A percentile compares a stretch with the other conserved stretches of the same genome.
phyloP scores from a whole-genome alignment of 139 green algal species.

The Micromonas commoda region DNA sequence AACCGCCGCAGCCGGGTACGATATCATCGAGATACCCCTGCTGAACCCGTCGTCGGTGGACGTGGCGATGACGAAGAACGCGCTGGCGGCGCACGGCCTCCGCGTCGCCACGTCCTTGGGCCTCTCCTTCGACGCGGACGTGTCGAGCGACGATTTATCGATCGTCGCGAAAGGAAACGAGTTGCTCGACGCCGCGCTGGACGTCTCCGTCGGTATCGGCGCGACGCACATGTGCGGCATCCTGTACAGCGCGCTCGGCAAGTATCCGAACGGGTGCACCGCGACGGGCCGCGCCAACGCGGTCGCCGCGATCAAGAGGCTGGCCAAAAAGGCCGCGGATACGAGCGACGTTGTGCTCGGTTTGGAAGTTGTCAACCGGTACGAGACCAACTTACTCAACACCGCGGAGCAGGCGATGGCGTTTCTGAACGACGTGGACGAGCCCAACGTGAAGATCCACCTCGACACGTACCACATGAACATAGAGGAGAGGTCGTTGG shows the following conservation, averaged over 20 bases:
- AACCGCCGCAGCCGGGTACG: slow-evolving; percentile 20
- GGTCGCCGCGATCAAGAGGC: slow-evolving; percentile 6
- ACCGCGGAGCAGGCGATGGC: slow-evolving; percentile 4
- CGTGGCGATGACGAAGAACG: slow-evolving; percentile 3
- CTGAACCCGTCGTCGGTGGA: slow-evolving; percentile 26
- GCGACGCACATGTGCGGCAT: slow-evolving; percentile 19
- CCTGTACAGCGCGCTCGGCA: slow-evolving; percentile 29
- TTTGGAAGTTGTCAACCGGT: slow-evolving; percentile 40
- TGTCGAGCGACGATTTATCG: slow-evolving; percentile 30
- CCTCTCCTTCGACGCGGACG: slow-evolving; percentile 25
- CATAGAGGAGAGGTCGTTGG: slow-evolving; percentile 38
- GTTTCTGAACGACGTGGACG: slow-evolving; percentile 10
- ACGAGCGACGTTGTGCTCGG: slow-evolving; percentile 24
- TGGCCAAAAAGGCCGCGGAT: slow-evolving; percentile 22
- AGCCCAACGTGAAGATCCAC: slow-evolving; percentile 32
- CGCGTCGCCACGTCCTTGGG: slow-evolving; percentile 25
- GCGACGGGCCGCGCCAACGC: slow-evolving; percentile 9
- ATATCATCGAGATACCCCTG: slow-evolving; percentile 30
- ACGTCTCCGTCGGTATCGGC: slow-evolving; percentile 14
- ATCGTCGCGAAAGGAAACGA: slow-evolving; percentile 22
- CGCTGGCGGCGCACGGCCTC: slow-evolving; percentile 24
- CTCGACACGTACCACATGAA: slow-evolving; percentile 43
- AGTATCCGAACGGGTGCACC: slow-evolving; percentile 21
- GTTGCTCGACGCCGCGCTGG: slow-evolving; percentile 29
- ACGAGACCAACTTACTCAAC: slow-evolving; percentile 39